A percentile compares a stretch with the other conserved stretches of the same genome.
Conservation (phyloP, 1,139 yeast genomes). For the Debaryomyces udenii region DNA sequence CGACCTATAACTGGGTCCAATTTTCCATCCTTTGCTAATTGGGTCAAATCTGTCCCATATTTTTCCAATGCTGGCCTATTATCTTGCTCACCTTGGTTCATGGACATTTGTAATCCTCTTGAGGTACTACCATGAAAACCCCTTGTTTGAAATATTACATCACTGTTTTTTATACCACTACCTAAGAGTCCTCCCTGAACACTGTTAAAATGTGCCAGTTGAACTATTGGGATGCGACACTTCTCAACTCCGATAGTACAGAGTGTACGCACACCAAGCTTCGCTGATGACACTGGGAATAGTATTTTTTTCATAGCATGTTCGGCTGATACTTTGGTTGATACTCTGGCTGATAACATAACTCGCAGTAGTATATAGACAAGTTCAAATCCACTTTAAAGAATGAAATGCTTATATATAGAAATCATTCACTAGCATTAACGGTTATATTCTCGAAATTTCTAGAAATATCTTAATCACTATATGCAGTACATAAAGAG, state of each 20-base stretch:
- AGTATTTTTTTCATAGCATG: not conserved
- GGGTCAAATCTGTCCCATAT: constrained; percentile 86
- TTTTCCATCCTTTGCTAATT: constrained; percentile 85
- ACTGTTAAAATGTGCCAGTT: not conserved
- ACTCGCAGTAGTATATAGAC: constrained; percentile 1
- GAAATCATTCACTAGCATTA: not conserved
- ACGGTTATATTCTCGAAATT: constrained; percentile 10
- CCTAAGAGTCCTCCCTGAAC: not conserved
- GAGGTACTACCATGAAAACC: constrained; percentile 22
- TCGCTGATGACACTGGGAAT: not conserved
- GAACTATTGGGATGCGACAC: not conserved
- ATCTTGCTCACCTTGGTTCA: constrained; percentile 51
- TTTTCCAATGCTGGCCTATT: constrained; percentile 80
- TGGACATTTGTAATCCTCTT: constrained; percentile 38
- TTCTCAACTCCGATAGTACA: not conserved
- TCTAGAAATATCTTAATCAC: constrained; percentile 9
- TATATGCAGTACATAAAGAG: constrained; percentile 8
- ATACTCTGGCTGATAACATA: constrained; percentile 4
- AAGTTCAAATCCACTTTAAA: not conserved
- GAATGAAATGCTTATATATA: not conserved
- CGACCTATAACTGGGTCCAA: constrained; percentile 96
- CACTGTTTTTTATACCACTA: not conserved
- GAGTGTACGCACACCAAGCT: not conserved
- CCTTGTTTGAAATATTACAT: not conserved
- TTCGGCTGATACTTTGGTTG: not conserved